Percentiles rank a stretch among this genome's conserved stretches.
phyloP scores from a whole-genome alignment of 345 rosid genomes.

The Mangifera indica region DNA sequence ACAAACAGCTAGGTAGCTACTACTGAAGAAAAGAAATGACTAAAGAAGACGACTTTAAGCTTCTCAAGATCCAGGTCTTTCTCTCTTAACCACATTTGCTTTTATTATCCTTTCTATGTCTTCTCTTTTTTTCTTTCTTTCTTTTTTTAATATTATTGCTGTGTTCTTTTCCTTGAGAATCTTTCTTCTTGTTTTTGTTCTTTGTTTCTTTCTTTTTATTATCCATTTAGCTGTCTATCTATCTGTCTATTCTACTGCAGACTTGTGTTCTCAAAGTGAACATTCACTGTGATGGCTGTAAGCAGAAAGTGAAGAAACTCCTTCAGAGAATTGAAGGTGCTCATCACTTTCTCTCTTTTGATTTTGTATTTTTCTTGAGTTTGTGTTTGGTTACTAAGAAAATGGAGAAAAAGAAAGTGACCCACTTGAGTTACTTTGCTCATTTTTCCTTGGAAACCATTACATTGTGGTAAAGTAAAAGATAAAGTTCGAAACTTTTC shows the following conservation, averaged over 20 bases:
- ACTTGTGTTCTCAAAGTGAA: conserved; percentile 71
- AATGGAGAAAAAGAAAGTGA: not conserved
- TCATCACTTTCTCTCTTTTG: not conserved
- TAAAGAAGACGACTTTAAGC: conserved; percentile 86
- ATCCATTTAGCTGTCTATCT: too few relatives aligned
- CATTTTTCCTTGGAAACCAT: not conserved
- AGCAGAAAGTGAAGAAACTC: conserved; percentile 76
- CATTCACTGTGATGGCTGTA: conserved; percentile 87
- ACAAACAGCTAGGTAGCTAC: conserved; percentile 5
- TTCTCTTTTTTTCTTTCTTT: not conserved
- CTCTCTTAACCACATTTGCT: conserved; percentile 23
- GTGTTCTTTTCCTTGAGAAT: conserved; percentile 13
- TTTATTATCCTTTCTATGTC: not conserved
- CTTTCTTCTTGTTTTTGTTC: conserved; percentile 16
- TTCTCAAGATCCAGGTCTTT: conserved; percentile 81
- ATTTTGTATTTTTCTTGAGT: not conserved
- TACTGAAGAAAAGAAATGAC: conserved; percentile 47
- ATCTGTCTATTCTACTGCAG: conserved; percentile 35
- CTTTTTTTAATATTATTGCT: not conserved
- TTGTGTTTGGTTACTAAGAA: conserved; percentile 20
- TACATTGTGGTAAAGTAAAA: not conserved
- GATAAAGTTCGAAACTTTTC: not conserved
- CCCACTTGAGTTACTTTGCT: not conserved
- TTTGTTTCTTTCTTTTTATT: not conserved
- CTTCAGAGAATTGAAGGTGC: conserved; percentile 86